phyloP scores from a whole-genome alignment of 2,329 filamentous ascomycete genomes.

The Diplodia corticola region DNA sequence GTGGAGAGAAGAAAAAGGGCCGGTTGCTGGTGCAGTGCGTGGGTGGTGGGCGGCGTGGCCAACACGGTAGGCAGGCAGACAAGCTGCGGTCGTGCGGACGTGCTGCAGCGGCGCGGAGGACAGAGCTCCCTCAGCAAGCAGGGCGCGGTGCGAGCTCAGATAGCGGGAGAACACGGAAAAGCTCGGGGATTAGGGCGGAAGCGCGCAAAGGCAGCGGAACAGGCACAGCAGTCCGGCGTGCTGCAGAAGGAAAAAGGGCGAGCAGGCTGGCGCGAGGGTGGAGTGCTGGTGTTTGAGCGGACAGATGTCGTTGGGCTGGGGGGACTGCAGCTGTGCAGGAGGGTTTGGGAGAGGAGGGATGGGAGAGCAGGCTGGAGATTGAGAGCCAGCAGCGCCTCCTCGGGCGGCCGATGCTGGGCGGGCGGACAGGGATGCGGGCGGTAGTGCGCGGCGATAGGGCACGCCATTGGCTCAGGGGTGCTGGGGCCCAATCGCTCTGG shows the following conservation, averaged over 20 bases:
- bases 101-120: slow-evolving; percentile 10
- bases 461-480: slow-evolving; percentile 3
- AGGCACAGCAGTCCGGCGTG: not conserved
- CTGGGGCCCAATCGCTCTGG: not conserved
- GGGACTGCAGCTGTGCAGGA: slow-evolving; percentile 1
- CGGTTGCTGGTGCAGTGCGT: slow-evolving; percentile 19
- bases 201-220: not conserved
- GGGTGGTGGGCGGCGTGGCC: slow-evolving; percentile 15
- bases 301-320: slow-evolving; percentile 11
- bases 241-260: not conserved
- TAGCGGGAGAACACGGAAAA: slow-evolving; percentile 19
- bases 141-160: not conserved
- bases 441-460: slow-evolving; percentile 11
- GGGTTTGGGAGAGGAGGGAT: slow-evolving; percentile 19
- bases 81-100: not conserved
- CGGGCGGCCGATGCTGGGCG: slow-evolving; percentile 15
- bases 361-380: slow-evolving; percentile 18
- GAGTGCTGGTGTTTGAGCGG: not conserved
- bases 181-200: not conserved
- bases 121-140: slow-evolving; percentile 15
- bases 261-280: not conserved
- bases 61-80: slow-evolving; percentile 18
- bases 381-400: not conserved
- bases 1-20: slow-evolving; percentile 23
- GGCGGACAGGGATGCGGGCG: slow-evolving; percentile 11